Evolutionary conservation across 2,329 filamentous ascomycete genomes (phyloP), one percentile per base, ranked within the genome.

Genomic region (Fusarium cicatricum): DNA sequence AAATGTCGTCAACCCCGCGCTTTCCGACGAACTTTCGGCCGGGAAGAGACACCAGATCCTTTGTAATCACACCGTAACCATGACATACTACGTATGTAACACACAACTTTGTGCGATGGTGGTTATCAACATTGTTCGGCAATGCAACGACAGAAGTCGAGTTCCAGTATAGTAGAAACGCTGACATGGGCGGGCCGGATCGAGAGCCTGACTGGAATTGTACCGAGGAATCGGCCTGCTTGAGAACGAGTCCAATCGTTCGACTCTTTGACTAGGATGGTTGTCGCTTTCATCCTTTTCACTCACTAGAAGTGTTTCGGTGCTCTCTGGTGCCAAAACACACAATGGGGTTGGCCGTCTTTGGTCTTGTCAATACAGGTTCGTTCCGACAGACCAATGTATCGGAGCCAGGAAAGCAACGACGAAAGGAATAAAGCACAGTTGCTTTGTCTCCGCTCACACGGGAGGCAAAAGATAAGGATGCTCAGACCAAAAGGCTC

Each of bases 1-100:
- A 32, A 21, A 52, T 54, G 40, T 51, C 59, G 33, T 51, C 42
- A 44, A 40, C 31, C 26, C 36, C n/a, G n/a, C n/a, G n/a, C n/a
- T n/a, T n/a, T n/a, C n/a, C 19, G 43, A 37, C 51, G 41, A 48
- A 36, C 34, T 50, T 39, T 37, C 34, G 15, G 33, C 33, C 36
- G 38, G 23, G 38, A 40, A 47, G 11, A 49, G 21, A 29, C 15
- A n/a, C n/a, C n/a, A 23, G 33, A 16, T 34, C 23, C 47, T 17
- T 38, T 29, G 15, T 33, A 39, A 29, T 21, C 33, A 15, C 16
- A 19, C 4, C 28, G 28, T 32, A 44, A 19, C 31, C 11, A 28
- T 14, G 19, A 38, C n/a, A 46, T 44, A 14, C 7, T 4, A 23
- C 21, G 21, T n/a, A 7, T 31, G 15, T 21, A 38, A 39, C 11